These are phyloP conservation scores for Aspergillus unguis DNA, from an alignment of 2,329 filamentous ascomycete genomes.

Conservation along the genomic window DNA sequence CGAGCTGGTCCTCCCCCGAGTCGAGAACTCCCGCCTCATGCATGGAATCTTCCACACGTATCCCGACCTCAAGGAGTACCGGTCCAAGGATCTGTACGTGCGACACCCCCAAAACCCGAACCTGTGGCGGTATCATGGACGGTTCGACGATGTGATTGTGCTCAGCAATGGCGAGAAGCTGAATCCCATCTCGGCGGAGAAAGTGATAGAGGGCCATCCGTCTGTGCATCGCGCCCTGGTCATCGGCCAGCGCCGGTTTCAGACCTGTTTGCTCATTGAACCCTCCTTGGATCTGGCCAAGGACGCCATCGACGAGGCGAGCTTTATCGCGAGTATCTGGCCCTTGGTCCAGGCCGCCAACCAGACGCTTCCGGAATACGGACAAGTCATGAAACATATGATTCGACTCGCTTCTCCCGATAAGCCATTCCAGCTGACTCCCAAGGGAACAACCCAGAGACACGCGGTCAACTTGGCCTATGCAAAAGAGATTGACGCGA, in stretches of 20 bases:
- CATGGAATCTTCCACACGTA: not conserved
- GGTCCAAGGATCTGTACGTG: not conserved
- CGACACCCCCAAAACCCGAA: not conserved
- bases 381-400: not conserved
- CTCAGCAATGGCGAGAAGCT: constrained; percentile 46
- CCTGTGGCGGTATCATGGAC: not conserved
- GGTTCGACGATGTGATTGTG: constrained; percentile 43
- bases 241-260: not conserved
- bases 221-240: not conserved
- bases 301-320: not conserved
- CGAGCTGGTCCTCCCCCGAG: not conserved
- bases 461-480: not conserved
- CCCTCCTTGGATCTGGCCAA: not conserved
- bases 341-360: not conserved
- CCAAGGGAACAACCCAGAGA: not conserved
- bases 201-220: constrained; percentile 30
- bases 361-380: not conserved
- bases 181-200: constrained; percentile 43
- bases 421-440: not conserved
- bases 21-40: not conserved
- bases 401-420: not conserved
- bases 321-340: not conserved
- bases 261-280: not conserved
- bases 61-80: not conserved
- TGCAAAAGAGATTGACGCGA: not conserved